phyloP scores from a whole-genome alignment of 176 grass and related monocot species.

The Triticum urartu region DNA sequence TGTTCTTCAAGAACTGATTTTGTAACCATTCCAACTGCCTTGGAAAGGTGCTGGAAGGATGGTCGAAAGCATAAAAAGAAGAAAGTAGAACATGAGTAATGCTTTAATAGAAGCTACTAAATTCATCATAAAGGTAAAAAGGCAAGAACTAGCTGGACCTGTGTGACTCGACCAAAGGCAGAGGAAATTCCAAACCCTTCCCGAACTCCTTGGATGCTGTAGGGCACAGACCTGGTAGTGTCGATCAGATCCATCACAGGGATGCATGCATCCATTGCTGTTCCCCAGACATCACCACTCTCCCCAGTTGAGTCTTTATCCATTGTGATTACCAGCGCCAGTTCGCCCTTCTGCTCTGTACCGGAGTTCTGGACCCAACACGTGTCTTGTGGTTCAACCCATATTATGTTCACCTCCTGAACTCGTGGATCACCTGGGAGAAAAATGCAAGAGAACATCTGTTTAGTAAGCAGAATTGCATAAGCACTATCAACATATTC shows the following conservation, averaged over 20 bases:
- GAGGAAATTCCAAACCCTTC: conserved; percentile 55
- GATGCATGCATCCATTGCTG: conserved; percentile 60
- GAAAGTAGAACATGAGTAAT: conserved; percentile 7
- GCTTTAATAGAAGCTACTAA: neutral
- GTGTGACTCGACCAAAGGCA: conserved; percentile 34
- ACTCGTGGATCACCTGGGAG: conserved; percentile 53
- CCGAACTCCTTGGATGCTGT: conserved; percentile 46
- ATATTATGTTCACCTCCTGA: conserved; percentile 50
- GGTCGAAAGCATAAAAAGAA: neutral
- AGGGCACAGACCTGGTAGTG: conserved; percentile 53
- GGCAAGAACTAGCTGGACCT: conserved; percentile 35
- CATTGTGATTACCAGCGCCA: conserved; percentile 53
- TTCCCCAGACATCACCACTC: conserved; percentile 46
- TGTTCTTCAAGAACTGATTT: conserved; percentile 60
- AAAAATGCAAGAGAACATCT: conserved; percentile 17
- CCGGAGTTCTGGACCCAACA: conserved; percentile 44
- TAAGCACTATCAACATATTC: neutral
- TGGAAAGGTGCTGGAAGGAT: conserved; percentile 57
- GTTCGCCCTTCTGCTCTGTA: conserved; percentile 41
- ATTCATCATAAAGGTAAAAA: conserved; percentile 18
- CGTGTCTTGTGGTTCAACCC: conserved; percentile 44
- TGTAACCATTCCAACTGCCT: conserved; percentile 44
- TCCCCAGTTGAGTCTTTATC: conserved; percentile 26
- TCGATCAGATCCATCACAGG: conserved; percentile 69
- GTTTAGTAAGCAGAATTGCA: conserved; percentile 22